A percentile compares a stretch with the other conserved stretches of the same genome.
phyloP scores from a whole-genome alignment of 345 rosid genomes.

The Linum trigynum region DNA sequence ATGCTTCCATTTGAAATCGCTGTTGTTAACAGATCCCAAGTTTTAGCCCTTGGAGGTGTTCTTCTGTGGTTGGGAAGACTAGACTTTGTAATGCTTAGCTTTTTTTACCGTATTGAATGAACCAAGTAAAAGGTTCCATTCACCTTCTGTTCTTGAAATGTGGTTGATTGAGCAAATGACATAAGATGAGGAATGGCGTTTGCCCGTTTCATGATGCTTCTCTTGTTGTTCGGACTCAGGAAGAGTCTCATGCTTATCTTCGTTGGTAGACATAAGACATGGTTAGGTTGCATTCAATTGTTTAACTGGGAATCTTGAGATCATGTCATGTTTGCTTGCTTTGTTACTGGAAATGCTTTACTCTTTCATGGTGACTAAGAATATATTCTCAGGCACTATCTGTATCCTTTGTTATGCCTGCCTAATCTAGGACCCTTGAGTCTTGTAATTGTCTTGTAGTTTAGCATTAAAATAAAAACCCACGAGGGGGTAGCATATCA shows the following conservation, averaged over 20 bases:
- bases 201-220: no score
- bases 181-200: slow-evolving; percentile 1
- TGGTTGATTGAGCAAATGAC: slow-evolving; percentile 1
- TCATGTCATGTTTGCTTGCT: neutral
- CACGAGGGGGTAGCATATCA: no score
- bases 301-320: neutral
- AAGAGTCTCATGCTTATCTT: neutral
- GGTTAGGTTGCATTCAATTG: neutral
- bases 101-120: slow-evolving; percentile 17
- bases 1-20: neutral
- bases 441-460: no score
- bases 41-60: slow-evolving; percentile 12
- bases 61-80: slow-evolving; percentile 10
- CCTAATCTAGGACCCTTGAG: no score
- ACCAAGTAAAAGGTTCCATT: slow-evolving; percentile 11
- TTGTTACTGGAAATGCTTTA: slow-evolving; percentile 11
- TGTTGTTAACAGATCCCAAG: slow-evolving; percentile 16
- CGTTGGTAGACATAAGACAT: neutral
- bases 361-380: slow-evolving; percentile 19
- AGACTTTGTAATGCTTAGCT: slow-evolving; percentile 8
- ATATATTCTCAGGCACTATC: slow-evolving; percentile 16
- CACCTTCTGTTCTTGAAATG: slow-evolving; percentile 1
- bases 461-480: no score
- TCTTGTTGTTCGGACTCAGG: no score
- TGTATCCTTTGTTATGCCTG: slow-evolving; percentile 7